phyloP scores from a whole-genome alignment of 768 basidiomycete species.

The Tylopilus cervinicoccineus region DNA sequence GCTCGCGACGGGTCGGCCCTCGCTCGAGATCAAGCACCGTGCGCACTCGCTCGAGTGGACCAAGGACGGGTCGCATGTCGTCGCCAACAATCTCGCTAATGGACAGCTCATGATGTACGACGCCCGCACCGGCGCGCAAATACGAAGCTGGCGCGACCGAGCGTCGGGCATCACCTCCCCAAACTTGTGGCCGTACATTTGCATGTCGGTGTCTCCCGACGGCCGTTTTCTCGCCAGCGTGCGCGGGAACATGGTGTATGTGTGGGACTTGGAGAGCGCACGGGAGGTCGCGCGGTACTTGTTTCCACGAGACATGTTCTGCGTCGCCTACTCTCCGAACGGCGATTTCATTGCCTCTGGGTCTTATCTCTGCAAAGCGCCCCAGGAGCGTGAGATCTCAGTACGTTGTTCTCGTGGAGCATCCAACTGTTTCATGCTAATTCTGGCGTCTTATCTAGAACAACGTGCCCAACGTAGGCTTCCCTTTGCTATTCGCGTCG shows the following conservation, averaged over 20 bases:
- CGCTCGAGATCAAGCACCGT: slow-evolving; percentile 25
- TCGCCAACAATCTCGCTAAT: slow-evolving; percentile 22
- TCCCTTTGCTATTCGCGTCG: not conserved
- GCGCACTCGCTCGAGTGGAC: slow-evolving; percentile 25
- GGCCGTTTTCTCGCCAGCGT: slow-evolving; percentile 20
- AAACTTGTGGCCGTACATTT: slow-evolving; percentile 22
- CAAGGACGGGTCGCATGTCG: slow-evolving; percentile 16
- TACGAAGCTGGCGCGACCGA: slow-evolving; percentile 21
- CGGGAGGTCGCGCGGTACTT: slow-evolving; percentile 17
- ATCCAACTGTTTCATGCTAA: not conserved
- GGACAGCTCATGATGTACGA: slow-evolving; percentile 26
- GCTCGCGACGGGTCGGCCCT: slow-evolving; percentile 11
- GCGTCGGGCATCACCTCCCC: not conserved
- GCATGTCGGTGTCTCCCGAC: slow-evolving; percentile 19
- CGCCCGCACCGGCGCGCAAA: slow-evolving; percentile 12
- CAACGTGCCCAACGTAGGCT: slow-evolving; percentile 7
- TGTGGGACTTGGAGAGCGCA: slow-evolving; percentile 16
- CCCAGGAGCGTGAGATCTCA: slow-evolving; percentile 1
- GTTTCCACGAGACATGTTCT: slow-evolving; percentile 22
- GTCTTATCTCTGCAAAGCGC: slow-evolving; percentile 13
- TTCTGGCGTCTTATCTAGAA: not conserved
- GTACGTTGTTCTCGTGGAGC: slow-evolving; percentile 3
- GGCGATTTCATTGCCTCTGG: slow-evolving; percentile 19
- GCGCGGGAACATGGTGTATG: slow-evolving; percentile 13
- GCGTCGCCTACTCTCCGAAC: slow-evolving; percentile 21